phyloP scores from a whole-genome alignment of 495 filamentous ascomycete genomes.

The Sphaerosporella brunnea region DNA sequence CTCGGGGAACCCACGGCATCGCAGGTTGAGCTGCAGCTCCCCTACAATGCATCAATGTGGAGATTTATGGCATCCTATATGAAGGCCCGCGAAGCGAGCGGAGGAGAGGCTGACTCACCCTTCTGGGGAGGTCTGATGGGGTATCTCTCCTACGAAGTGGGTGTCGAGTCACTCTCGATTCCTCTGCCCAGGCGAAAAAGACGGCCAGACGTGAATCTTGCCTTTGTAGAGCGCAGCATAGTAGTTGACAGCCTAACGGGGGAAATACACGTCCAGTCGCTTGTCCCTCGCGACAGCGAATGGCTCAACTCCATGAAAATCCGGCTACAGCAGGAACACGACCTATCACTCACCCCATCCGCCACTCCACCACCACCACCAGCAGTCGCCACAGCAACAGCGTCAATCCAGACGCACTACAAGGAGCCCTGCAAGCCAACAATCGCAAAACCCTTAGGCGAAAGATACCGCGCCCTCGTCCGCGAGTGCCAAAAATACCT shows the following conservation, averaged over 20 bases:
- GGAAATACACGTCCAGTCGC: slow-evolving; percentile 46
- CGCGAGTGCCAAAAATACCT: slow-evolving; percentile 53
- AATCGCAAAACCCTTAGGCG: slow-evolving; percentile 8
- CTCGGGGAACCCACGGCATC: slow-evolving; percentile 8
- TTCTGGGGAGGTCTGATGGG: slow-evolving; percentile 88
- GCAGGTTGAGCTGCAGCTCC: slow-evolving; percentile 24
- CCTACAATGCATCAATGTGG: slow-evolving; percentile 35
- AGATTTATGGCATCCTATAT: slow-evolving; percentile 40
- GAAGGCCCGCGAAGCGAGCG: slow-evolving; percentile 32
- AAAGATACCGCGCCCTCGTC: slow-evolving; percentile 30
- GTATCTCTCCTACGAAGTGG: slow-evolving; percentile 77
- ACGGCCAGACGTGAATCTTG: slow-evolving; percentile 53
- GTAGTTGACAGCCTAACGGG: slow-evolving; percentile 55
- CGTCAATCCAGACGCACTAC: not conserved
- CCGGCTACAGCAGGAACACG: slow-evolving; percentile 11
- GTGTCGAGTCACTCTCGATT: slow-evolving; percentile 45
- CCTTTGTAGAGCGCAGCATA: slow-evolving; percentile 62
- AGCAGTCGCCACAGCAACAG: not conserved
- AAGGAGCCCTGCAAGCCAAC: slow-evolving; percentile 4
- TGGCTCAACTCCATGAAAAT: slow-evolving; percentile 12
- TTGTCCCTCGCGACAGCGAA: slow-evolving; percentile 29
- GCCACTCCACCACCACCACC: slow-evolving; percentile 18
- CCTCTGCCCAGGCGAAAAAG: slow-evolving; percentile 8
- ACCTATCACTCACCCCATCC: slow-evolving; percentile 13
- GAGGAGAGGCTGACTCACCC: slow-evolving; percentile 31